Base-by-base conservation (phyloP, 2,329 filamentous ascomycete species). In the Phaeosphaeriaceae sp. region DNA sequence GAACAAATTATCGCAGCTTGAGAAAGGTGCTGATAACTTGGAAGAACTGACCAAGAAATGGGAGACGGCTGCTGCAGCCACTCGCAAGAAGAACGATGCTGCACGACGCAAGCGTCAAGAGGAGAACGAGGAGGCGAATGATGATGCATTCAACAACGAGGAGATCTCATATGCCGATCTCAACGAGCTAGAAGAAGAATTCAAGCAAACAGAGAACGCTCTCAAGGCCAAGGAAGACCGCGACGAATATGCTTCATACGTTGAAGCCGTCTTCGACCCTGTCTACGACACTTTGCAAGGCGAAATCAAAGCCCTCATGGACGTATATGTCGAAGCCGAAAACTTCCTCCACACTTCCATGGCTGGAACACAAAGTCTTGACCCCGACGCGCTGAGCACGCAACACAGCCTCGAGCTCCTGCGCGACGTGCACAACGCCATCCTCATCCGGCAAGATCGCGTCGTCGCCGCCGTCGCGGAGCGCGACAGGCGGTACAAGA, bases 101-200 rank as follows among this genome's bases (percentile, higher is more conserved):
- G 82, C 83, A 41, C 82, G 84, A 3, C 77, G 78, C 57, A 72
- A 72, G 53, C 82, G 85, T 15, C 82, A 84, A 67, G 80, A 83
- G 54, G 80, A 84, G 60, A 83, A 80, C 2, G 83, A 86, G 63
- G 74, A 73, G n/a, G 78, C 80, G 48, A 84, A 84, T 31, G 83
- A 86, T 61, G 77, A 79, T 1, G 75, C 86, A 1, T 87, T 86
- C 73, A 82, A 86, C 61, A 80, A 80, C 49, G 81, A 86, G 54
- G 81, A 85, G 62, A 86, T 87, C 46, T 84, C 83, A 0, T 86
- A 87, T 68, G 83, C 83, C 13, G 84, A 86, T 49, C 84, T 87
- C 63, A 82, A 81, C 40, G 78, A 78, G 17, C 74, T 86, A 10
- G 85, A 87, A 65, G 80, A 83, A 49, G 83, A 85, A 27, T 85